Conservation (phyloP, 2,329 filamentous ascomycete species). For the Scleromitrula shiraiana region DNA sequence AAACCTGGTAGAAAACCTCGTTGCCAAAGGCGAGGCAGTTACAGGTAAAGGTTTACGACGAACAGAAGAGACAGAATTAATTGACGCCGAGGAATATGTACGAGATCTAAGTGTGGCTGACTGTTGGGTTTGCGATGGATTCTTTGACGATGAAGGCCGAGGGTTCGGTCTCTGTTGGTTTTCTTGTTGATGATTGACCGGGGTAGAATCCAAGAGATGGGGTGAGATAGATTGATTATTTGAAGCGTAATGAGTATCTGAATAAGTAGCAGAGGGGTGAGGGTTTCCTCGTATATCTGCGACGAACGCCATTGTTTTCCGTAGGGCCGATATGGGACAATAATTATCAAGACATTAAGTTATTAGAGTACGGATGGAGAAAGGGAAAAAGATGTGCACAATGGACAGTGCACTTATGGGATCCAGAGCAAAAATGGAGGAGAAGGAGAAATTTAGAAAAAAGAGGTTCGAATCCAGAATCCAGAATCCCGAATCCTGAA, state of each 20-base stretch:
- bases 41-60: slow-evolving; percentile 54
- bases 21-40: slow-evolving; percentile 44
- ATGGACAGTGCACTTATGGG: too few species aligned
- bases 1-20: slow-evolving; percentile 42
- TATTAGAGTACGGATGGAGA: too few species aligned
- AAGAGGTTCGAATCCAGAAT: too few species aligned
- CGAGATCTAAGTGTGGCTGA: slow-evolving; percentile 19
- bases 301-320: slow-evolving; percentile 23
- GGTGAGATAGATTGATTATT: slow-evolving; percentile 15
- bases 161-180: slow-evolving; percentile 12
- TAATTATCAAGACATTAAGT: too few species aligned
- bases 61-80: slow-evolving; percentile 30
- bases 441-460: too few species aligned
- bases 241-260: slow-evolving; percentile 28
- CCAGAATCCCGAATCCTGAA: too few species aligned
- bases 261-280: slow-evolving; percentile 19
- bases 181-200: slow-evolving; percentile 11
- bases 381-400: too few species aligned
- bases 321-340: too few species aligned
- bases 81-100: slow-evolving; percentile 19
- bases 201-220: slow-evolving; percentile 17
- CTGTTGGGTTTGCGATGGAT: slow-evolving; percentile 6
- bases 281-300: slow-evolving; percentile 10
- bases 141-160: slow-evolving; percentile 10
- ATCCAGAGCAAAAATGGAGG: too few species aligned